Percentiles rank a stretch among this genome's conserved stretches.
These are phyloP conservation scores for Xylaria sp. DNA, from an alignment of 2,329 filamentous ascomycete genomes.

Conservation along the genomic window DNA sequence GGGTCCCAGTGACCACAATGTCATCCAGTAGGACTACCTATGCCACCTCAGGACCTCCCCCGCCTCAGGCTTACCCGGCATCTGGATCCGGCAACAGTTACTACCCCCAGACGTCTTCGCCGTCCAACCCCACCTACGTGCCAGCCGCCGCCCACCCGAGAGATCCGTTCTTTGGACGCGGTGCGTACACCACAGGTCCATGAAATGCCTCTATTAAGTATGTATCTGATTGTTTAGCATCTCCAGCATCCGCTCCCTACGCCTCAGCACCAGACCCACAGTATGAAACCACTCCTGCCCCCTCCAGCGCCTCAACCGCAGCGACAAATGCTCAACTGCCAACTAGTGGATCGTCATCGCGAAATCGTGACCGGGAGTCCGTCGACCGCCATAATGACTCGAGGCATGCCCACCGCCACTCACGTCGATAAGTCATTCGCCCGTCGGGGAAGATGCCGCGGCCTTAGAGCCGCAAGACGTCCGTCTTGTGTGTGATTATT, in stretches of 20 bases:
- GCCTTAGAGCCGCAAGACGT: conserved; percentile 13
- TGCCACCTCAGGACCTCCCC: conserved; percentile 34
- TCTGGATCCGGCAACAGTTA: conserved; percentile 32
- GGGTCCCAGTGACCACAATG: conserved; percentile 37
- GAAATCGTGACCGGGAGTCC: conserved; percentile 36
- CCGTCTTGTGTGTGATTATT: conserved; percentile 34
- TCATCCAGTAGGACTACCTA: conserved; percentile 36
- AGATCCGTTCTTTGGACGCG: conserved; percentile 62
- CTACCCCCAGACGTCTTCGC: conserved; percentile 39
- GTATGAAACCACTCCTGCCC: conserved; percentile 53
- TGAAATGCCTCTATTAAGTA: conserved; percentile 28
- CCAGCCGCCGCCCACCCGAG: conserved; percentile 46
- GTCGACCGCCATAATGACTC: conserved; percentile 37
- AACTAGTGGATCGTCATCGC: conserved; percentile 37
- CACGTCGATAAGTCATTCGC: conserved; percentile 33
- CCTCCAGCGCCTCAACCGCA: conserved; percentile 34
- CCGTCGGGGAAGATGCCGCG: conserved; percentile 16
- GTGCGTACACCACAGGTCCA: conserved; percentile 53
- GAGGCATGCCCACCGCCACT: conserved; percentile 34
- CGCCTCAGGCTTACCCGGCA: conserved; percentile 34
- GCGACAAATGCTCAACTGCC: conserved; percentile 36
- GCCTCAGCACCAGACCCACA: conserved; percentile 49
- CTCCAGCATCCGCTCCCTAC: conserved; percentile 53
- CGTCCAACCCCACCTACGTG: conserved; percentile 40
- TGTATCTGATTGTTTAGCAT: conserved; percentile 55